Percentiles rank a stretch among this genome's conserved stretches.
phyloP scores from a whole-genome alignment of 2,329 filamentous ascomycete species.

The Epichloe festucae region DNA sequence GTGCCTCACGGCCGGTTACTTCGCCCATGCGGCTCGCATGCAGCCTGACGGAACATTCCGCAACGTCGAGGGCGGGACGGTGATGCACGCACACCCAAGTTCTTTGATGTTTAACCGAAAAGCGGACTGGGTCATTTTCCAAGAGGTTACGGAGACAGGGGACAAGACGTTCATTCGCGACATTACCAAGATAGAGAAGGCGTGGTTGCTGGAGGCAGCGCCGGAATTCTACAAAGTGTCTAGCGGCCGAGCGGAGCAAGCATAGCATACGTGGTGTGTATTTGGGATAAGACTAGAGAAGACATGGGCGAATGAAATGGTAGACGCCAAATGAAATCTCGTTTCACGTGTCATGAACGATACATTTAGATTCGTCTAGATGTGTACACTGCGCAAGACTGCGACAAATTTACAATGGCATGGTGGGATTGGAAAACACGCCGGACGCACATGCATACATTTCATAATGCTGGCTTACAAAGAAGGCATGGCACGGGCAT shows the following conservation, averaged over 20 bases:
- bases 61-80: constrained; percentile 67
- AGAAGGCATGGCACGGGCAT: no score
- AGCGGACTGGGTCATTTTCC: constrained; percentile 92
- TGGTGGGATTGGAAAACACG: no score
- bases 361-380: no score
- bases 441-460: no score
- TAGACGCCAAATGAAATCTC: no score
- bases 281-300: not conserved
- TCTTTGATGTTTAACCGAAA: constrained; percentile 94
- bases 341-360: no score
- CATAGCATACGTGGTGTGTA: no score
- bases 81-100: constrained; percentile 78
- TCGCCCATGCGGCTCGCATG: constrained; percentile 88
- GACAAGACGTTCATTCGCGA: constrained; percentile 85
- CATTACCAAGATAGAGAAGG: constrained; percentile 83
- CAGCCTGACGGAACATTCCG: constrained; percentile 82
- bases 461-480: no score
- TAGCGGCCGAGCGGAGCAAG: constrained; percentile 13
- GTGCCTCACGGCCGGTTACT: constrained; percentile 82
- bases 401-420: no score
- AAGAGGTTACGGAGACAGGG: constrained; percentile 81
- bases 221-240: constrained; percentile 64
- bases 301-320: not conserved
- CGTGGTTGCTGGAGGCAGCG: constrained; percentile 84
- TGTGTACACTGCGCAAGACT: no score